Base-by-base conservation (phyloP, 2,329 filamentous ascomycete genomes). In the Colletotrichum acutatum region DNA sequence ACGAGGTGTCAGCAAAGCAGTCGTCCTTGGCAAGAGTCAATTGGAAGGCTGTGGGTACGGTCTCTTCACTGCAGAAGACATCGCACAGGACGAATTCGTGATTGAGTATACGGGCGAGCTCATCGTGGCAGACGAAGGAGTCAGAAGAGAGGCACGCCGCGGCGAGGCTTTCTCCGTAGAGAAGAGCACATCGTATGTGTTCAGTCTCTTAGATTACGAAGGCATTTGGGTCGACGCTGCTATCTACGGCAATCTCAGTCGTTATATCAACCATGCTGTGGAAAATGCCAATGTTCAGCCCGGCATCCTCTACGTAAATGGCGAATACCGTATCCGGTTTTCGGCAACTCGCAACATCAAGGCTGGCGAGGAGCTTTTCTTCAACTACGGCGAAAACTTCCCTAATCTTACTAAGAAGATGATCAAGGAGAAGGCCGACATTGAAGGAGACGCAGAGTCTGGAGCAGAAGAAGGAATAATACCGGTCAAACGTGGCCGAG, bases 61-160 rank as follows among this genome's bases (percentile, higher is more conserved):
- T 0, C 85, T 97, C 0, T 96, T 93, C 78, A 88, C 92, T 1
- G 92, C 91, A 4, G 91, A 94, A 78, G 85, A 90, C 67, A 90
- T 95, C 73, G 84, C 84, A 4, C 86, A 89, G 72, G 90, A 92
- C 65, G 91, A 93, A n/a, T 96, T 93, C 76, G 86, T 97, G 22
- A 92, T 93, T 37, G 94, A 97, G 80, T 97, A 97, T 79, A 90
- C 91, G 2, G 94, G 94, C 59, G 94, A 97, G 80, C 86, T 95
- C 12, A 92, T 96, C 70, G 91, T 90, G 5, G 88, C 90, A 52
- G 87, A 91, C 60, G 93, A 95, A 79, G 90, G 90, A 4, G 90
- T 94, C 28, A 89, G 93, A 4, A 88, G 93, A 49, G 91, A 92
- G 71, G 89, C 89, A 9, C 81, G 89, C 2, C 87, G 89, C 2